Percentiles rank a stretch among this genome's conserved stretches.
These are phyloP conservation scores for Phytophthora nicotianae DNA, from an alignment of 352 stramenopile species.

Conservation along the genomic window DNA sequence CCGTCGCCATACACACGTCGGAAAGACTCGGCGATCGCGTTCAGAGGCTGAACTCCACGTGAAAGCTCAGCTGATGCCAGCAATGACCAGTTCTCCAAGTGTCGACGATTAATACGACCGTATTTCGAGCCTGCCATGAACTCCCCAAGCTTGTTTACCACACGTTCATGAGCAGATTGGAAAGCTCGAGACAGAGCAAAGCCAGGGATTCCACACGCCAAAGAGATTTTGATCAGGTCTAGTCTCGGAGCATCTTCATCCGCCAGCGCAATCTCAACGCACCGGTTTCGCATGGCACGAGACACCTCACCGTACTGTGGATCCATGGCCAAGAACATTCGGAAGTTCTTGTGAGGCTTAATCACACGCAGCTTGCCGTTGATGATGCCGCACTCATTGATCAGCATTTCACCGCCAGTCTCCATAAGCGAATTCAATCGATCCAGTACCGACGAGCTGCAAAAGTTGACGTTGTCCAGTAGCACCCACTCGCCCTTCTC, in stretches of 20 bases:
- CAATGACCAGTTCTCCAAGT: conserved; percentile 81
- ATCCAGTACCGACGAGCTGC: conserved; percentile 98
- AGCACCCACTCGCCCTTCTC: conserved; percentile 98
- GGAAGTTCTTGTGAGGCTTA: conserved; percentile 97
- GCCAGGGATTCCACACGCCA: conserved; percentile 62
- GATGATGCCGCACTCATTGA: conserved; percentile 98
- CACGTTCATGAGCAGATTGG: conserved; percentile 56
- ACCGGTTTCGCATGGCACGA: conserved; percentile 99
- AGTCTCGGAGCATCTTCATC: conserved; percentile 55
- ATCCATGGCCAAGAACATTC: conserved; percentile 99
- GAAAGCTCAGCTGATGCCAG: conserved; percentile 69
- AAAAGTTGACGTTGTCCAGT: conserved; percentile 99
- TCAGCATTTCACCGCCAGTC: conserved; percentile 95
- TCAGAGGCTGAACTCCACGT: conserved; percentile 47
- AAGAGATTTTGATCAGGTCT: conserved; percentile 71
- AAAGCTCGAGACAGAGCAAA: conserved; percentile 74
- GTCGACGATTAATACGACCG: conserved; percentile 63
- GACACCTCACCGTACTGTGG: conserved; percentile 96
- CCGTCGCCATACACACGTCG: conserved; percentile 67
- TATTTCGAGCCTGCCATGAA: conserved; percentile 30
- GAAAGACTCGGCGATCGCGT: conserved; percentile 63
- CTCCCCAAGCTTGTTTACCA: conserved; percentile 42
- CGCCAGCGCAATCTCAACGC: conserved; percentile 95
- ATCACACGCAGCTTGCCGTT: conserved; percentile 93
- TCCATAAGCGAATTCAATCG: conserved; percentile 99